A percentile compares a stretch with the other conserved stretches of the same genome.
These are phyloP conservation scores for Claviceps monticola DNA, from an alignment of 2,329 filamentous ascomycete species.

Conservation along the genomic window DNA sequence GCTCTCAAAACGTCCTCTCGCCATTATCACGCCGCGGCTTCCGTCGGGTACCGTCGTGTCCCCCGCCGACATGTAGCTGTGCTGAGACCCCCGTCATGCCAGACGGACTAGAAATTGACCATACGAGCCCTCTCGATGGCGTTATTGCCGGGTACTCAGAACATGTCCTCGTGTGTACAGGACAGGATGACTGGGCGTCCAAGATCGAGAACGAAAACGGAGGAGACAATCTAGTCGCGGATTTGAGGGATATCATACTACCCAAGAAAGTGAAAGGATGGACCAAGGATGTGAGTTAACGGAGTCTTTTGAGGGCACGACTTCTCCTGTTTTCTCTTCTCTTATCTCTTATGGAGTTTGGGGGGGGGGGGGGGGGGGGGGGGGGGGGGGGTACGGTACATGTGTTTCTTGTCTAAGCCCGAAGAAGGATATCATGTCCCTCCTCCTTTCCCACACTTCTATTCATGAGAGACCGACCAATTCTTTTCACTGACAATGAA, in stretches of 20 bases:
- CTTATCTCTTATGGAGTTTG: background rate
- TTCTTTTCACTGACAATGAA: background rate
- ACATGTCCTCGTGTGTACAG: conserved; percentile 75
- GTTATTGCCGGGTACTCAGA: conserved; percentile 67
- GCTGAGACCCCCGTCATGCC: conserved; percentile 51
- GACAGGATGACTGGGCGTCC: conserved; percentile 66
- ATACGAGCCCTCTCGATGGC: conserved; percentile 53
- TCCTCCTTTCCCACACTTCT: no score
- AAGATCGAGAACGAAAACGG: conserved; percentile 70
- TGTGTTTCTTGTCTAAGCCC: no score
- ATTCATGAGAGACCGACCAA: no score
- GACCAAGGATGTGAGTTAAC: conserved; percentile 47
- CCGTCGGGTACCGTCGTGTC: conserved; percentile 44
- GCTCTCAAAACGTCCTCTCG: background rate
- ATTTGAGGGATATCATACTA: conserved; percentile 51
- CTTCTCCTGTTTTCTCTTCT: background rate
- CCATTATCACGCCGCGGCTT: conserved; percentile 12
- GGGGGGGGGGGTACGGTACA: no score
- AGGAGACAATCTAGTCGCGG: conserved; percentile 52
- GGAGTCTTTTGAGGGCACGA: background rate
- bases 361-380: no score
- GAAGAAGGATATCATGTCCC: no score
- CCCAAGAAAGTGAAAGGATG: conserved; percentile 42
- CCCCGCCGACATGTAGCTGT: conserved; percentile 63
- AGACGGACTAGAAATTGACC: conserved; percentile 60